Evolutionary conservation across 2,329 filamentous ascomycete species (phyloP), one percentile per base, ranked within the genome.

Genomic region (Fusarium sp.): DNA sequence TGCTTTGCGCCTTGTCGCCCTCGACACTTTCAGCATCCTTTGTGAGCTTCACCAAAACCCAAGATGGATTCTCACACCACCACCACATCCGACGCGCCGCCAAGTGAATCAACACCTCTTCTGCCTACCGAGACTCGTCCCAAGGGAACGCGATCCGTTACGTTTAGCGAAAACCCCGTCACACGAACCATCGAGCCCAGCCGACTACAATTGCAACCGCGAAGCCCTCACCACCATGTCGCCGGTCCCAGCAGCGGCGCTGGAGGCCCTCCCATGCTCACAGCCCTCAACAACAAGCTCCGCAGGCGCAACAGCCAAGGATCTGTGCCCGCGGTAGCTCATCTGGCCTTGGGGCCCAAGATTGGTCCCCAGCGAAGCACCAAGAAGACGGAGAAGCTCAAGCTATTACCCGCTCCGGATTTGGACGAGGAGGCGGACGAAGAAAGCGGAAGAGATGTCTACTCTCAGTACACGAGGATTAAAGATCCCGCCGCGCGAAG

Each of bases 381-480:
- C 23, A 96, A 97, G 80, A 97, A 92, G 70, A 93, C 93, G 2
- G 93, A 98, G 83, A 99, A 99, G 82, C 86, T 99, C 66, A 99
- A 99, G 82, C 86, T 99, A n/a, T 83, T 99, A 14, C 96, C 96
- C 1, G 96, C 96, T 76, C 93, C 94, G 0, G 92, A 96, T 64
- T 86, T 93, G 46, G 92, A 87, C 34, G 91, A 92, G 25, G 92
- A 94, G 44, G 89, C 85, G 72, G 84, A 98, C 67, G 95, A 97
- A 75, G 95, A 97, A 80, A 96, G 93, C 75, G 93, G 94, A 9
- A 86, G 94, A 69, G 96, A 99, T 78, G 96, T 99, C 31, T 99
- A 99, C 81, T 95, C 94, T 25, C 96, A 99, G 79, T 98, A 97
- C 79, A 97, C 95, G 8, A 88, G 96, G 46, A 99, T 99, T 81